These are phyloP conservation scores for Saccharomycopsis selenospora DNA, from an alignment of 805 yeast species.

Conservation along the genomic window DNA sequence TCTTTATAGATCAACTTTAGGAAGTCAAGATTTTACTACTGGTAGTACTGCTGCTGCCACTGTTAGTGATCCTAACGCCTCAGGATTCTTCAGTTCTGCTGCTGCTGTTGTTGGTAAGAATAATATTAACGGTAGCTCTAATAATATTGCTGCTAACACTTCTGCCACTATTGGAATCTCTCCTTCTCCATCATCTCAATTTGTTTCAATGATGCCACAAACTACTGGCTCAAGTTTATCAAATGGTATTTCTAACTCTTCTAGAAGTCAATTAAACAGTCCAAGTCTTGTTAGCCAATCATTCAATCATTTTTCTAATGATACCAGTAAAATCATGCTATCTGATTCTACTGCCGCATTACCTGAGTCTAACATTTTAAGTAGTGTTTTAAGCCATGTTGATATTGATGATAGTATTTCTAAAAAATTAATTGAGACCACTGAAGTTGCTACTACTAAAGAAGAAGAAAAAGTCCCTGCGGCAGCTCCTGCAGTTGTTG, in stretches of 20 bases:
- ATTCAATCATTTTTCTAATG: neutral
- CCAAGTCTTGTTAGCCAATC: constrained; percentile 1
- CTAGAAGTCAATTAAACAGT: neutral
- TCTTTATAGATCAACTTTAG: neutral
- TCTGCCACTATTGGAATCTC: neutral
- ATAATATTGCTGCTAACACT: too few relatives aligned
- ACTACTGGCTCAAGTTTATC: neutral
- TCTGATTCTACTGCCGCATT: neutral
- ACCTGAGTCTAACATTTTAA: constrained; percentile 33
- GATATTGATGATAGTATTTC: constrained; percentile 10
- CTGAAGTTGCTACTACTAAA: neutral
- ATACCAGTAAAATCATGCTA: neutral
- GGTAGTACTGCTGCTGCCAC: neutral
- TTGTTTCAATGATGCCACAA: constrained; percentile 2
- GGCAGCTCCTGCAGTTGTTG: neutral
- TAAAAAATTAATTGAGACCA: neutral
- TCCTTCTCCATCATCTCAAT: neutral
- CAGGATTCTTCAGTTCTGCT: neutral
- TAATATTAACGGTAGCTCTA: too few relatives aligned
- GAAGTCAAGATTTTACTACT: neutral
- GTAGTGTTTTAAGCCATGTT: constrained; percentile 33
- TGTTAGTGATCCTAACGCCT: neutral
- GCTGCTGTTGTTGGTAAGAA: too few relatives aligned
- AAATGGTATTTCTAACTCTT: neutral
- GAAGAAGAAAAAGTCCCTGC: neutral